A percentile compares a stretch with the other conserved stretches of the same genome.
Conservation (phyloP, 2,329 filamentous ascomycete genomes). For the Apiospora malaysiana region DNA sequence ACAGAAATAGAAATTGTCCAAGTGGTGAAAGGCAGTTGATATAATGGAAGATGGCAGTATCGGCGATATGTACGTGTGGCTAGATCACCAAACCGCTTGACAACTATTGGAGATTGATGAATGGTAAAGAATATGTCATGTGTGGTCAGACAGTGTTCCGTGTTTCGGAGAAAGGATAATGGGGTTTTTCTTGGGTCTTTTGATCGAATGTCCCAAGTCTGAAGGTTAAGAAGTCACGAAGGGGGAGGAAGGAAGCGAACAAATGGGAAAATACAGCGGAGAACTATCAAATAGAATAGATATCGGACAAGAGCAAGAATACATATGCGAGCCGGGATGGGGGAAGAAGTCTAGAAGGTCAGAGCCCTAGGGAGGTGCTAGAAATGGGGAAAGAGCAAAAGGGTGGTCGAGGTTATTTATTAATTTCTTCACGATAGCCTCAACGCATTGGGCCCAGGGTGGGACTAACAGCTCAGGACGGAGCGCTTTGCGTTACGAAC, state of each 20-base stretch:
- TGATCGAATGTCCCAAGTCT: neutral
- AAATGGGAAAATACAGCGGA: neutral
- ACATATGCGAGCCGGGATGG: neutral
- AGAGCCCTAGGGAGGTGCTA: neutral
- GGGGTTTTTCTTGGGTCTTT: neutral
- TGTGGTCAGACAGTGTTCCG: neutral
- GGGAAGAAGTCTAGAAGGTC: slow-evolving; percentile 7
- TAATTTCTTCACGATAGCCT: slow-evolving; percentile 21
- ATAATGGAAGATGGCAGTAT: neutral
- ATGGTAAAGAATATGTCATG: neutral
- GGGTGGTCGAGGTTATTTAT: slow-evolving; percentile 10
- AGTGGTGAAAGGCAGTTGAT: neutral
- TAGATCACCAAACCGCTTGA: neutral
- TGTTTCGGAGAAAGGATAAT: slow-evolving; percentile 3
- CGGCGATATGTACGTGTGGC: neutral
- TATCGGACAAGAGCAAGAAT: neutral
- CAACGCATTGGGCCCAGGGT: slow-evolving; percentile 6
- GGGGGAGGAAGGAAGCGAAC: no score
- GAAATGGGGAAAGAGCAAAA: neutral
- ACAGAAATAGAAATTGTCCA: neutral
- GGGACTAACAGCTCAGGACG: neutral
- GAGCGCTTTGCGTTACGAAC: slow-evolving; percentile 6
- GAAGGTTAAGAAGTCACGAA: neutral
- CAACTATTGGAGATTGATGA: neutral
- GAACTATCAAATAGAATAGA: neutral